Conservation (phyloP, 2,329 filamentous ascomycete genomes). For the Penicillium sp. region DNA sequence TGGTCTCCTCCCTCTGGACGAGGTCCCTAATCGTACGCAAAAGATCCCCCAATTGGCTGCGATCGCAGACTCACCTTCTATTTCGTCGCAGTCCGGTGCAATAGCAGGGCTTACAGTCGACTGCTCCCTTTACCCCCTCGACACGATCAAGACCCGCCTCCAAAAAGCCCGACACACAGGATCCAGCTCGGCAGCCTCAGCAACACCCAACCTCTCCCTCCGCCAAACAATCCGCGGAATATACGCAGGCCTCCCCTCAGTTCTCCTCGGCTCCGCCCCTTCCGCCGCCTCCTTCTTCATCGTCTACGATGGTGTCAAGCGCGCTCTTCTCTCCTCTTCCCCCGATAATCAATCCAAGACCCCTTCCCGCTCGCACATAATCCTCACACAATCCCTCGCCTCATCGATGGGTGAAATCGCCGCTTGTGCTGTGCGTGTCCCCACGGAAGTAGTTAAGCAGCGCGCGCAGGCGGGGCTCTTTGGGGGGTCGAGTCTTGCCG, state of each 20-base stretch:
- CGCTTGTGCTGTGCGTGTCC: conserved; percentile 89
- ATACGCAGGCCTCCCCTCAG: conserved; percentile 89
- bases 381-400: conserved; percentile 76
- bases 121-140: conserved; percentile 94
- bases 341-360: conserved; percentile 24
- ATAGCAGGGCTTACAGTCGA: conserved; percentile 95
- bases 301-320: conserved; percentile 82
- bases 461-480: conserved; percentile 87
- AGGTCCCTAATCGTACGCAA: conserved; percentile 45
- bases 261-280: conserved; percentile 87
- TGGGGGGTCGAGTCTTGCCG: conserved; percentile 69
- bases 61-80: not conserved
- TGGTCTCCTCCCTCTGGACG: conserved; percentile 50
- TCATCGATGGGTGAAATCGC: conserved; percentile 87
- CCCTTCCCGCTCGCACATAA: conserved; percentile 38
- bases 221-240: conserved; percentile 89
- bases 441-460: conserved; percentile 97
- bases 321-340: conserved; percentile 47
- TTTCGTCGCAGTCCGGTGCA: conserved; percentile 70
- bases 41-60: not conserved
- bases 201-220: conserved; percentile 67
- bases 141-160: conserved; percentile 97
- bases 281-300: conserved; percentile 97
- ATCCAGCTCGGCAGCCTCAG: conserved; percentile 59
- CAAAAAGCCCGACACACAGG: conserved; percentile 65